Evolutionary conservation across 371 early-diverging fungal genomes (phyloP).

Genomic region (Circinella minor): DNA sequence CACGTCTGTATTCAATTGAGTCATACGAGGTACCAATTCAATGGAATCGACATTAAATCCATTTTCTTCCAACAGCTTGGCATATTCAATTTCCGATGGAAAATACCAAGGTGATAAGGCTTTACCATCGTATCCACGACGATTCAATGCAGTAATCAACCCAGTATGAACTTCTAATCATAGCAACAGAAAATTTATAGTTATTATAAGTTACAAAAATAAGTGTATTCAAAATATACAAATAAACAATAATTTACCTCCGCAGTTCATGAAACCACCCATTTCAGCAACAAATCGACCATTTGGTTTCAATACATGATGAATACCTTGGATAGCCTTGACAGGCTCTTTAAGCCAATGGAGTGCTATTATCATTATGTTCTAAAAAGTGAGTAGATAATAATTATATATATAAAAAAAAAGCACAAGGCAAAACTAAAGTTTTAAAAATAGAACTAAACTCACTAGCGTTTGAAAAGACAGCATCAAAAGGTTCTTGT

Average conservation of each 20-base stretch:
- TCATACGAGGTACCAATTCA: conserved; percentile 59
- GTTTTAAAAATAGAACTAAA: too few species aligned
- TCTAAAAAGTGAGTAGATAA: too few species aligned
- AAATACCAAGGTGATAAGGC: conserved; percentile 72
- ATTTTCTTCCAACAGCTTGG: conserved; percentile 52
- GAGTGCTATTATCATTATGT: conserved; percentile 39
- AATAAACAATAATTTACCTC: conserved; percentile 23
- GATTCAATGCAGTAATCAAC: conserved; percentile 58
- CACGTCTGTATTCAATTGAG: conserved; percentile 59
- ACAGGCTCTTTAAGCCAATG: conserved; percentile 80
- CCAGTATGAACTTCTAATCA: conserved; percentile 56
- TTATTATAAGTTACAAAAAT: background rate
- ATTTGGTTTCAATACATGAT: conserved; percentile 54
- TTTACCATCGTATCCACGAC: conserved; percentile 59
- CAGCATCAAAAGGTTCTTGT: conserved; percentile 54
- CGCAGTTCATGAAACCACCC: conserved; percentile 63
- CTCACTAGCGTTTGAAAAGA: conserved; percentile 67
- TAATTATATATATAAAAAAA: too few species aligned
- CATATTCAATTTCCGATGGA: conserved; percentile 62
- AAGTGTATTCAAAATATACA: background rate
- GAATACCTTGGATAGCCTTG: conserved; percentile 62
- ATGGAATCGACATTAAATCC: conserved; percentile 57
- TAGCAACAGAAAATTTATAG: background rate
- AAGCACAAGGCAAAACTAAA: too few species aligned
- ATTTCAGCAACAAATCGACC: conserved; percentile 71